These are phyloP conservation scores for Pythium utonaiense DNA, from an alignment of 352 stramenopile species.

Conservation along the genomic window DNA sequence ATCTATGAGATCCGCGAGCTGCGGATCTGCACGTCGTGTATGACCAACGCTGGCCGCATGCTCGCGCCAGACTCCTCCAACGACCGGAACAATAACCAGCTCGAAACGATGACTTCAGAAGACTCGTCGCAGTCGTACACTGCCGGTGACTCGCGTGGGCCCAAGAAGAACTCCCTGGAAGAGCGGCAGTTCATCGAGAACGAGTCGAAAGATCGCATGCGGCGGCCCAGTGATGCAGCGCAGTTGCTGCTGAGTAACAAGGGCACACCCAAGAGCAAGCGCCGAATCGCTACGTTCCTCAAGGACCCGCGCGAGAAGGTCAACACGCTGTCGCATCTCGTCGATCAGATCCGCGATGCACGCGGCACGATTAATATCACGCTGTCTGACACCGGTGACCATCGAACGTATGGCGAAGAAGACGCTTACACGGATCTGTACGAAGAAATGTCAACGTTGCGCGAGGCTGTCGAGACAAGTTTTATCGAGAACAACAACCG, in stretches of 20 bases:
- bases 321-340: slow-evolving; percentile 49
- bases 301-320: slow-evolving; percentile 47
- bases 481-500: background rate
- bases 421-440: slow-evolving; percentile 53
- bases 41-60: slow-evolving; percentile 25
- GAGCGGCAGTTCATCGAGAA: slow-evolving; percentile 61
- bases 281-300: slow-evolving; percentile 31
- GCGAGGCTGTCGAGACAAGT: slow-evolving; percentile 33
- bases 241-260: slow-evolving; percentile 20
- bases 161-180: slow-evolving; percentile 51
- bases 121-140: slow-evolving; percentile 57
- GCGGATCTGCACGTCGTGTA: slow-evolving; percentile 60
- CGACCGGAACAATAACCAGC: slow-evolving; percentile 15
- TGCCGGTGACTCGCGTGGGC: slow-evolving; percentile 13
- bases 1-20: slow-evolving; percentile 69
- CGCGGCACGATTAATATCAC: slow-evolving; percentile 67
- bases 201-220: slow-evolving; percentile 42
- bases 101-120: slow-evolving; percentile 46
- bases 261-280: slow-evolving; percentile 19
- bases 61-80: slow-evolving; percentile 14
- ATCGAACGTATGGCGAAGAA: slow-evolving; percentile 29
- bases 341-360: slow-evolving; percentile 60
- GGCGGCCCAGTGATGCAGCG: slow-evolving; percentile 34
- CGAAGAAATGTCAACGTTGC: slow-evolving; percentile 50
- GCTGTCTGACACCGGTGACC: slow-evolving; percentile 54